These are phyloP conservation scores for Bisporella sp. DNA, from an alignment of 2,329 filamentous ascomycete genomes.

Conservation along the genomic window DNA sequence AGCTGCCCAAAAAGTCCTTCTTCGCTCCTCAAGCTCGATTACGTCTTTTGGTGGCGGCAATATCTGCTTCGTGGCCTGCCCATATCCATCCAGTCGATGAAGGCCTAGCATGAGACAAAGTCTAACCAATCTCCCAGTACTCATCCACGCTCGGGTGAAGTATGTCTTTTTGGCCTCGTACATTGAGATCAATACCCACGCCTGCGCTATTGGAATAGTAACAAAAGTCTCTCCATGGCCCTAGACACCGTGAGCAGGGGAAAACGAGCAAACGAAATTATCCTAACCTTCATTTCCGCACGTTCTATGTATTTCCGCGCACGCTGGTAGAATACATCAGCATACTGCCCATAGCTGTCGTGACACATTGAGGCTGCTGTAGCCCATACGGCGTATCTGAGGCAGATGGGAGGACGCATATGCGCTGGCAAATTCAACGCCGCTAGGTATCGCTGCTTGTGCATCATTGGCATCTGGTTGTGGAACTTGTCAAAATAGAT, in stretches of 20 bases:
- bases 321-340: conserved; percentile 74
- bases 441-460: conserved; percentile 67
- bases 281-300: conserved; percentile 69
- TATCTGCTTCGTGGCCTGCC: conserved; percentile 57
- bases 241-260: conserved; percentile 30
- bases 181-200: conserved; percentile 66
- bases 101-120: conserved; percentile 80
- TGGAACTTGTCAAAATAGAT: conserved; percentile 73
- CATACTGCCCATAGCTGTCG: conserved; percentile 64
- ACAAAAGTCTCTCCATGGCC: conserved; percentile 72
- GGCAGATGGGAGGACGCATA: conserved; percentile 71
- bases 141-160: conserved; percentile 83
- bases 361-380: conserved; percentile 59
- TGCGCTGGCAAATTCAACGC: conserved; percentile 65
- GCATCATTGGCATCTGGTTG: conserved; percentile 67
- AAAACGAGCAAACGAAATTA: neutral
- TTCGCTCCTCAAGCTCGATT: conserved; percentile 74
- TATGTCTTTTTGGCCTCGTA: conserved; percentile 82
- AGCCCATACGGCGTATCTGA: conserved; percentile 88
- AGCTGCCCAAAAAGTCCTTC: conserved; percentile 78
- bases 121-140: conserved; percentile 61
- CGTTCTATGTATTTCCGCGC: conserved; percentile 75
- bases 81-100: conserved; percentile 64
- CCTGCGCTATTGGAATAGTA: conserved; percentile 71
- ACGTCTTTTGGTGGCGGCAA: conserved; percentile 69